phyloP scores from a whole-genome alignment of 1,284 basidiomycete species.

The Porodaedalea pini region DNA sequence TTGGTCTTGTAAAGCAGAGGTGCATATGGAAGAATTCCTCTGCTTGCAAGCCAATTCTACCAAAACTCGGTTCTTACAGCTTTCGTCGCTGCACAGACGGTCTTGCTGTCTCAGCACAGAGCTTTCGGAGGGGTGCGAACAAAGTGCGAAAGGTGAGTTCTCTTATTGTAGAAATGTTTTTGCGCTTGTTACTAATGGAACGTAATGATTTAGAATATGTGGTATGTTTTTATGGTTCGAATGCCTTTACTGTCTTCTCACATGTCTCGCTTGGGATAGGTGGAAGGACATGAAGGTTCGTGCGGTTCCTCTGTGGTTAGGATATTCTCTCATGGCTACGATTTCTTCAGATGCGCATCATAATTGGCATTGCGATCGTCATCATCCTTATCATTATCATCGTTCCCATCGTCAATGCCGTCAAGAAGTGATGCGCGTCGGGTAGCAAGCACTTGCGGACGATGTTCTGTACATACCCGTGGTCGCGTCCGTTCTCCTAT shows the following conservation, averaged over 20 bases:
- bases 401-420: constrained; percentile 85
- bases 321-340: background rate
- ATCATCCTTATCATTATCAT: constrained; percentile 93
- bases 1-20: background rate
- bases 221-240: constrained; percentile 53
- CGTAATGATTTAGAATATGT: constrained; percentile 62
- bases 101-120: constrained; percentile 97
- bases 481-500: background rate
- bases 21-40: background rate
- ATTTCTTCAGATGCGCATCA: constrained; percentile 73
- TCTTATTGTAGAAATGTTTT: background rate
- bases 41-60: background rate
- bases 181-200: background rate
- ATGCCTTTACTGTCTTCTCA: background rate
- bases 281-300: constrained; percentile 96
- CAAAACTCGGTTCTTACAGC: background rate
- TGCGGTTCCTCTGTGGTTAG: constrained; percentile 5
- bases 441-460: too few relatives aligned
- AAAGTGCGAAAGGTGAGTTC: constrained; percentile 91
- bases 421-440: constrained; percentile 24
- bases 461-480: too few relatives aligned
- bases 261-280: constrained; percentile 41
- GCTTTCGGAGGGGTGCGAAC: constrained; percentile 96
- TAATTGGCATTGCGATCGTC: constrained; percentile 82
- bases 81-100: constrained; percentile 59